These are phyloP conservation scores for Isoetes taiwanensis DNA, from an alignment of 75 land plant genomes.

Conservation along the genomic window DNA sequence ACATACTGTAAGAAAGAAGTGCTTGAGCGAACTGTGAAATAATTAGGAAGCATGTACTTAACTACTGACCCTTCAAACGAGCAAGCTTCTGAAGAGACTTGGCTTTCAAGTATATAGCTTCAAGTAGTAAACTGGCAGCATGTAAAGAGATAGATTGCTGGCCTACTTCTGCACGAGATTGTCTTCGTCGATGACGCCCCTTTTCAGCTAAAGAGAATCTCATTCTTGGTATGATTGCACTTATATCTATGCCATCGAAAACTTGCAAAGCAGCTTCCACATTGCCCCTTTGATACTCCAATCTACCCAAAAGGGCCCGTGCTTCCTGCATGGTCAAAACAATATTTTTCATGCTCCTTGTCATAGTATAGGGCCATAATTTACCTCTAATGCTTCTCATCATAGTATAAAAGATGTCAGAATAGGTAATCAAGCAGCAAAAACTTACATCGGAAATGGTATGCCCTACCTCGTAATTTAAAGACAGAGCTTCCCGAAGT, in stretches of 20 bases:
- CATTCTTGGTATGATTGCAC: constrained; percentile 29
- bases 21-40: neutral
- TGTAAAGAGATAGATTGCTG: constrained; percentile 20
- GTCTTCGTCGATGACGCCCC: constrained; percentile 13
- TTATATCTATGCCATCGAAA: constrained; percentile 3
- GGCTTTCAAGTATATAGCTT: constrained; percentile 60
- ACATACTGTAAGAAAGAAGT: too few species aligned
- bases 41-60: neutral
- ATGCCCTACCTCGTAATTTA: constrained; percentile 57
- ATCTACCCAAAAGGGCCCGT: constrained; percentile 62
- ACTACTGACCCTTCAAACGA: constrained; percentile 27
- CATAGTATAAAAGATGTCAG: neutral
- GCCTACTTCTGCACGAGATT: constrained; percentile 14
- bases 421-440: neutral
- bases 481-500: constrained; percentile 56
- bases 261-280: constrained; percentile 13
- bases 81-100: constrained; percentile 54
- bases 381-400: neutral
- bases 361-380: neutral
- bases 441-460: neutral
- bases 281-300: constrained; percentile 71
- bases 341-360: neutral
- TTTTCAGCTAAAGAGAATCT: constrained; percentile 35
- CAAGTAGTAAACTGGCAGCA: constrained; percentile 53
- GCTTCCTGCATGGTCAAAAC: constrained; percentile 43